Conservation (phyloP, 371 early-diverging fungal species). For the Cokeromyces recurvatus region DNA sequence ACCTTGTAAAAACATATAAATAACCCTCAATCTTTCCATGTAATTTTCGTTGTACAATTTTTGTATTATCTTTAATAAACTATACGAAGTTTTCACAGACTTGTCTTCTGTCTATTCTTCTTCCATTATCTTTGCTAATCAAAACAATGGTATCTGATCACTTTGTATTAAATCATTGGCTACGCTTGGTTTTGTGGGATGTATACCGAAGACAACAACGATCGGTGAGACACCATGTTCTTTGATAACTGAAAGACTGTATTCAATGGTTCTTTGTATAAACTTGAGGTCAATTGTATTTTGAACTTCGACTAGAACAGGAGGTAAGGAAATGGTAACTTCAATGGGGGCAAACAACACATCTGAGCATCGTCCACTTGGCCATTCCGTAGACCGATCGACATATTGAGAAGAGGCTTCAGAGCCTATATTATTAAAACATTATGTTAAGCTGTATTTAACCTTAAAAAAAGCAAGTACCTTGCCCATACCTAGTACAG, state of each 20-base stretch:
- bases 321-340: slow-evolving; percentile 3
- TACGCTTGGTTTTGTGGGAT: slow-evolving; percentile 11
- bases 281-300: slow-evolving; percentile 4
- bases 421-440: slow-evolving; percentile 1
- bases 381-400: slow-evolving; percentile 8
- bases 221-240: slow-evolving; percentile 3
- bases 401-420: slow-evolving; percentile 2
- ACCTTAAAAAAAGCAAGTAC: not conserved
- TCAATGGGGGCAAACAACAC: slow-evolving; percentile 2
- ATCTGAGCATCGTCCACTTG: slow-evolving; percentile 6
- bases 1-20: too few species aligned
- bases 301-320: slow-evolving; percentile 4
- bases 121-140: too few species aligned
- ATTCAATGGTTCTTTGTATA: slow-evolving; percentile 3
- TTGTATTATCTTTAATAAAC: too few species aligned
- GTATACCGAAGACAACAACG: slow-evolving; percentile 11
- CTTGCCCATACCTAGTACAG: slow-evolving; percentile 1
- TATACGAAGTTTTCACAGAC: too few species aligned
- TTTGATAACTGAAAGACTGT: slow-evolving; percentile 7
- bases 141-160: slow-evolving; percentile 9
- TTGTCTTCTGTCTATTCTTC: too few species aligned
- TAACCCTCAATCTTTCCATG: too few species aligned
- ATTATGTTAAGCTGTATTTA: slow-evolving; percentile 1
- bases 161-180: slow-evolving; percentile 11
- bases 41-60: too few species aligned